Evolutionary conservation across 75 land plant species (phyloP).

Genomic region (Larix kaempferi): DNA sequence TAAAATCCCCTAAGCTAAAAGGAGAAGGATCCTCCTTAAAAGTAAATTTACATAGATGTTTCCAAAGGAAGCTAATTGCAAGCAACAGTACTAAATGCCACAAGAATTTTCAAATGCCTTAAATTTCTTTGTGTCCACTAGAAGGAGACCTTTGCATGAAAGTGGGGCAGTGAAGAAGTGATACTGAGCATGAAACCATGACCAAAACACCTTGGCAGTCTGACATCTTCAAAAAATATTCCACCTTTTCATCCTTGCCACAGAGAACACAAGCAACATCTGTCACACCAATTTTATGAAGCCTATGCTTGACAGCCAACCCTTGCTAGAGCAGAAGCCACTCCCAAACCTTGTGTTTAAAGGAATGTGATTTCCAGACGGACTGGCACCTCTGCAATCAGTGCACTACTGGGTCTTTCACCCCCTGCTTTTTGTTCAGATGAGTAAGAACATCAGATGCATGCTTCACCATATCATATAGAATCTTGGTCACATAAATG

Average conservation of each 20-base stretch:
- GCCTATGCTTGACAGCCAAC: background rate
- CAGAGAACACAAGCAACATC: background rate
- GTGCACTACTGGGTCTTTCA: background rate
- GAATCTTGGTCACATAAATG: background rate
- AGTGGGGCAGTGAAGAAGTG: background rate
- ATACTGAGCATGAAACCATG: background rate
- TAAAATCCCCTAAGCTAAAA: background rate
- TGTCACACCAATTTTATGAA: background rate
- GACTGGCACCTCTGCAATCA: background rate
- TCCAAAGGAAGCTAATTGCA: background rate
- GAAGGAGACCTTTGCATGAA: background rate
- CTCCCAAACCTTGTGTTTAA: background rate
- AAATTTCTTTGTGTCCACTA: background rate
- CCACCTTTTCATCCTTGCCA: background rate
- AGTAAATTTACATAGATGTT: background rate
- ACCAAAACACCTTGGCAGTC: background rate
- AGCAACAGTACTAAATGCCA: background rate
- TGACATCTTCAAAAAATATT: background rate
- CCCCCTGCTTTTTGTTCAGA: background rate
- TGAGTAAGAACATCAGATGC: background rate
- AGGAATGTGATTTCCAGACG: background rate
- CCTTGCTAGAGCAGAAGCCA: background rate
- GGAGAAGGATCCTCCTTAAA: background rate
- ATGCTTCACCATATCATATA: background rate
- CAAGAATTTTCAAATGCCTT: background rate